phyloP scores from a whole-genome alignment of 495 filamentous ascomycete species.

The Podospora tetraspora region DNA sequence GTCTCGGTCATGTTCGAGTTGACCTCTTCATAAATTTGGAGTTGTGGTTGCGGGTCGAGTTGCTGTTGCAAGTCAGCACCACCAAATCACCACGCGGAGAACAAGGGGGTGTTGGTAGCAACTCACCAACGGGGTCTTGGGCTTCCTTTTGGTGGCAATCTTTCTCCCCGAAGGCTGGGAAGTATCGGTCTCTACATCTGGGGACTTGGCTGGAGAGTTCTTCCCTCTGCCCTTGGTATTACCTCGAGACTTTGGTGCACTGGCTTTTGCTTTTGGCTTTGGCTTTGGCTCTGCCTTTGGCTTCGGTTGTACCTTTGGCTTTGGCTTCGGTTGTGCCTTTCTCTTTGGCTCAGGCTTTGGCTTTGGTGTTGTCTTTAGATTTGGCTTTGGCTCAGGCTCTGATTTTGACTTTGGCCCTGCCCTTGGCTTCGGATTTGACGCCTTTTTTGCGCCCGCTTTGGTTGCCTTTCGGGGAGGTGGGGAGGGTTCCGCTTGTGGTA shows the following conservation, averaged over 20 bases:
- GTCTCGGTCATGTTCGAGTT: background rate
- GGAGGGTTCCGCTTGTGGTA: background rate
- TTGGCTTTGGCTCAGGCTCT: background rate
- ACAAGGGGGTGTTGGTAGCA: background rate
- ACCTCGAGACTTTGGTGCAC: background rate
- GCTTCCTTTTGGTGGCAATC: background rate
- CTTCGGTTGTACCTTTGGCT: background rate
- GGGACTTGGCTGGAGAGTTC: background rate
- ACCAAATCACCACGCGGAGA: background rate
- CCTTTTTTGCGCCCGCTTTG: background rate
- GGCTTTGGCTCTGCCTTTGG: background rate
- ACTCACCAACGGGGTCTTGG: background rate
- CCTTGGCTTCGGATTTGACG: background rate
- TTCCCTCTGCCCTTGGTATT: background rate
- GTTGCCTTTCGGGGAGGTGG: background rate
- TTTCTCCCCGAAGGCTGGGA: background rate
- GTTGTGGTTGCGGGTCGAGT: background rate
- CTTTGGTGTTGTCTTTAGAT: background rate
- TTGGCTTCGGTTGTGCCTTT: background rate
- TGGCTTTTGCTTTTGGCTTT: background rate
- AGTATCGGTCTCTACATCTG: background rate
- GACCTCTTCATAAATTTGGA: background rate
- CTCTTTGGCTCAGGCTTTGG: background rate
- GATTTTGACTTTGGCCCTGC: background rate
- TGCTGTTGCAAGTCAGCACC: background rate